Evolutionary conservation across 78 protist genomes (phyloP), one percentile per base, ranked within the genome.

Genomic region (Neovahlkampfia damariscottae): DNA sequence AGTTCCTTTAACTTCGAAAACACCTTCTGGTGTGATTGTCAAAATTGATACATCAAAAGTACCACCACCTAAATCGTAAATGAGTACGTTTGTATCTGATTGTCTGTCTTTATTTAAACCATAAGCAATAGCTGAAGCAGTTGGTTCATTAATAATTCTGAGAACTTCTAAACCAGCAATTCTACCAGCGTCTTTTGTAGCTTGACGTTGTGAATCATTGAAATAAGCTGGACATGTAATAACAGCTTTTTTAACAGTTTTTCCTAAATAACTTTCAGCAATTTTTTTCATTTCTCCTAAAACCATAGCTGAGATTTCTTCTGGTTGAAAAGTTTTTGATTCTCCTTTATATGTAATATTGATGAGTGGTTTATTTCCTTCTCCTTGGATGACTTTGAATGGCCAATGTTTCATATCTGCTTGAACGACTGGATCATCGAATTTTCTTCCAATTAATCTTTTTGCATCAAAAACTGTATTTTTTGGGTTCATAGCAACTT

Each of bases 141-240:
- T 88, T 40, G 95, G 91, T 70, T 92, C 94, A 84, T 88, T 87
- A 41, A 91, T 79, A 73, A 88, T 83, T 34, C 92, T 73, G 69
- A 73, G 10, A 32, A 80, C 86, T 19, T 84, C 7, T 6, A 89
- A 73, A 6, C 93, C 93, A 5, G 96, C 38, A 50, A 94, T 92
- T 29, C 70, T 78, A 9, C 95, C 98, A 0, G 98, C 96, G 35
- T 92, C 96, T 81, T 89, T 88, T 58, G 95, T 92, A 2, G 96
- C 94, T 83, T 90, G 93, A 38, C 98, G 74, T 83, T 95, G 98
- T 10, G 95, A 39, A 72, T 93, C 96, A 67, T 95, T 93, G 86
- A 96, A 96, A 80, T 96, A 94, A 28, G 98, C 98, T 35, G 98
- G 96, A 19, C 88, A 95, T 2, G 96, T 91, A 37, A 92, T 62